Evolutionary conservation across 257 asterid genomes (phyloP).

Genomic region (Eustoma russellianum): DNA sequence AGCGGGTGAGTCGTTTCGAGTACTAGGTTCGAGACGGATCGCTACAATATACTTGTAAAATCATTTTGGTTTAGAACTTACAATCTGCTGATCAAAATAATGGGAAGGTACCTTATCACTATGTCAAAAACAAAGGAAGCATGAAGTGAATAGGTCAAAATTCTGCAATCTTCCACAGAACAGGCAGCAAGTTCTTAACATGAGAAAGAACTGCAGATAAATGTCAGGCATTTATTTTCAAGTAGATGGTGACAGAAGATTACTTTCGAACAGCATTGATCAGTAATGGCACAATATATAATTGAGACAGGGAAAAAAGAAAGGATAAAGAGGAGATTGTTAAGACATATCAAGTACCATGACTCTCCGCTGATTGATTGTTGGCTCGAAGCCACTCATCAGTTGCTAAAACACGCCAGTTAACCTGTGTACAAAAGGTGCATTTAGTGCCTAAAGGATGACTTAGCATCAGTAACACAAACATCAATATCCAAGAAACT

Average conservation of each 20-base stretch:
- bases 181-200: neutral
- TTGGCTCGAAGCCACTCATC: slow-evolving; percentile 97
- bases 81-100: no score
- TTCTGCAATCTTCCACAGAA: no score
- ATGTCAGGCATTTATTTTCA: neutral
- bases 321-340: neutral
- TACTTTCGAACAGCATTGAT: neutral
- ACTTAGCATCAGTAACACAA: neutral
- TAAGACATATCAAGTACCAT: slow-evolving; percentile 37
- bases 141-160: no score
- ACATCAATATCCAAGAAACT: slow-evolving; percentile 5
- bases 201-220: neutral
- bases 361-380: slow-evolving; percentile 87
- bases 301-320: neutral
- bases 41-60: no score
- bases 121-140: no score
- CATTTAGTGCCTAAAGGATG: slow-evolving; percentile 4
- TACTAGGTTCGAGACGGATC: no score
- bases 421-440: slow-evolving; percentile 33
- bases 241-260: neutral
- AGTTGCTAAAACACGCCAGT: slow-evolving; percentile 78
- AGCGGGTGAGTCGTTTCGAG: no score
- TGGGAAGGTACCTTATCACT: no score
- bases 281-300: neutral
- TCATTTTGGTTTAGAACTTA: no score